Evolutionary conservation across 2,329 filamentous ascomycete species (phyloP).

Genomic region (Alternaria sp.): DNA sequence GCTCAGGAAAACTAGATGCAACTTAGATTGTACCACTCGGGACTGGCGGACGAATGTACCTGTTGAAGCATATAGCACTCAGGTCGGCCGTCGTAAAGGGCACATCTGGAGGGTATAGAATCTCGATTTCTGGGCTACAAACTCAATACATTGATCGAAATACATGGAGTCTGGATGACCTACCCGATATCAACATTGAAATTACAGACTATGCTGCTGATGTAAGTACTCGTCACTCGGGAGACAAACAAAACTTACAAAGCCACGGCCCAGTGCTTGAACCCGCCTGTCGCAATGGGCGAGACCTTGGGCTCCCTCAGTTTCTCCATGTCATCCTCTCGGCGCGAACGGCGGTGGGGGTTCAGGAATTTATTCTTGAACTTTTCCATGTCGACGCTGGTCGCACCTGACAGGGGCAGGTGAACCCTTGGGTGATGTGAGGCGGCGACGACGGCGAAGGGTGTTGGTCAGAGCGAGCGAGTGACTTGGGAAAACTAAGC

Average conservation of each 20-base stretch:
- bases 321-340: conserved; percentile 31
- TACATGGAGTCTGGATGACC: conserved; percentile 14
- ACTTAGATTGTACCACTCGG: conserved; percentile 12
- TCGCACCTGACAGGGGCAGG: conserved; percentile 34
- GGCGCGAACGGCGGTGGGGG: conserved; percentile 30
- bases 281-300: conserved; percentile 26
- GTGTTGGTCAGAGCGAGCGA: conserved; percentile 14
- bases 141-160: conserved; percentile 8
- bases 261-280: conserved; percentile 50
- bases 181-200: conserved; percentile 53
- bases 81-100: conserved; percentile 48
- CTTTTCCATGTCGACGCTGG: conserved; percentile 39
- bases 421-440: conserved; percentile 13
- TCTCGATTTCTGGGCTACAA: conserved; percentile 50
- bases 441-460: conserved; percentile 8
- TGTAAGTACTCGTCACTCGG: conserved; percentile 16
- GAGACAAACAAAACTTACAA: conserved; percentile 38
- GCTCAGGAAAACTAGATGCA: conserved; percentile 48
- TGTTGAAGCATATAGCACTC: conserved; percentile 53
- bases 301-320: conserved; percentile 13
- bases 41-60: conserved; percentile 22
- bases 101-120: conserved; percentile 49
- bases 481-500: conserved; percentile 4
- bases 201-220: conserved; percentile 49
- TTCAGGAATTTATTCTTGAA: conserved; percentile 41